These are phyloP conservation scores for Clathrospora elynae DNA, from an alignment of 2,329 filamentous ascomycete species.

Conservation along the genomic window DNA sequence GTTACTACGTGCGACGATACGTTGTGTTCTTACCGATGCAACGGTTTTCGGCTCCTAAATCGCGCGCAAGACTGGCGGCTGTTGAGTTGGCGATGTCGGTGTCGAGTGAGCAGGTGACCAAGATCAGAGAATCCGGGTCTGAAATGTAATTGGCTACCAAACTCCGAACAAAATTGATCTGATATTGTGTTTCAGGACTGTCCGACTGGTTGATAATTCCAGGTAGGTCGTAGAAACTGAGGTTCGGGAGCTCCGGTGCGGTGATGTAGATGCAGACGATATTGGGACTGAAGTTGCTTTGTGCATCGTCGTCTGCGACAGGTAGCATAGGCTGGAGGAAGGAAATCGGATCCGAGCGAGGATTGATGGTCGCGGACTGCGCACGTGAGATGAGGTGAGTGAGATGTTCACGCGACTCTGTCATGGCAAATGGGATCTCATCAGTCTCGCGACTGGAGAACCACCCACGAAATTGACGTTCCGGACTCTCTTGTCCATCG, in stretches of 20 bases:
- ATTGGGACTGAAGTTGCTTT: slow-evolving; percentile 80
- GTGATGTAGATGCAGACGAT: slow-evolving; percentile 77
- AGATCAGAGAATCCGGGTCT: slow-evolving; percentile 72
- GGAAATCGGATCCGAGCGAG: slow-evolving; percentile 54
- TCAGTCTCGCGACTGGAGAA: slow-evolving; percentile 56
- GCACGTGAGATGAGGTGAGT: slow-evolving; percentile 75
- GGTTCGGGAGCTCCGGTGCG: slow-evolving; percentile 69
- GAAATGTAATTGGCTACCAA: slow-evolving; percentile 72
- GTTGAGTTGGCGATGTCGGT: slow-evolving; percentile 76
- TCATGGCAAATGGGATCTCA: slow-evolving; percentile 68
- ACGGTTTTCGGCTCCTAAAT: slow-evolving; percentile 49
- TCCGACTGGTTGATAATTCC: slow-evolving; percentile 77
- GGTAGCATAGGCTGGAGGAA: slow-evolving; percentile 39
- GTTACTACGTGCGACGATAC: not conserved
- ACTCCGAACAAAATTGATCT: slow-evolving; percentile 74
- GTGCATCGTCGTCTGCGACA: slow-evolving; percentile 24
- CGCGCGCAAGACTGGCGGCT: slow-evolving; percentile 63
- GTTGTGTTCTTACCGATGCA: slow-evolving; percentile 45
- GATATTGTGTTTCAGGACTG: slow-evolving; percentile 49
- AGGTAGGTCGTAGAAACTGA: slow-evolving; percentile 85
- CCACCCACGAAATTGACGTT: slow-evolving; percentile 69
- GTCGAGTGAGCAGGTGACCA: slow-evolving; percentile 79
- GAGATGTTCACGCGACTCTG: too few relatives aligned
- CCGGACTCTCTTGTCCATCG: slow-evolving; percentile 43
- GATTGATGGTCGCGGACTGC: slow-evolving; percentile 77